Base-by-base conservation (phyloP, 163 green algal species). In the Smithsoniella earleae region DNA sequence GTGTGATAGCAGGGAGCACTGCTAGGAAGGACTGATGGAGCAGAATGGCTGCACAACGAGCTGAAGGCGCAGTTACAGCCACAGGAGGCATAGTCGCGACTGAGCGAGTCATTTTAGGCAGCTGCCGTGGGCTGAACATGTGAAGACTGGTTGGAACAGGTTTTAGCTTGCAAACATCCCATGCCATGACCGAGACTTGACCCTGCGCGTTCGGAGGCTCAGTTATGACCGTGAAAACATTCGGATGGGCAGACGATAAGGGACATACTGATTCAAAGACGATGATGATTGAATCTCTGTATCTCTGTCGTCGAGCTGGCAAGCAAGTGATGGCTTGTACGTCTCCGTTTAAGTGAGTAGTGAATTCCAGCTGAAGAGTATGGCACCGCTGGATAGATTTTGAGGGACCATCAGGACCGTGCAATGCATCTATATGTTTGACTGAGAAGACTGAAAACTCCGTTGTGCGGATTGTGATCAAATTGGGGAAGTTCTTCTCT, bases 81-180 rank as follows among this genome's bases (percentile, higher is more conserved):
- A 69, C 58, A 40, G 58, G 58, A 8, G 58, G 58, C 58, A 33
- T 38, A 18, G 34, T 16, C 6, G 25, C 58, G 8, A 69, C 43
- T n/a, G n/a, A 45, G 18, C 34, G 38, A 34, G 6, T 69, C 8
- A 30, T 37, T 30, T 43, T 69, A 34, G 58, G 58, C 3, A 69
- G 58, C 58, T 69, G 58, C 0, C 16, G 58, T 5, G 34, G 18
- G 16, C 34, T 69, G 58, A 69, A 69, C 58, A 69, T 69, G 58
- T 69, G 58, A 37, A 69, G 58, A 31, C 58, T 69, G 3, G 58
- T 69, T 30, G 58, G 58, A n/a, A 69, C 58, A 33, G 58, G 58
- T 30, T 33, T 43, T 18, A 43, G 58, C 58, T 43, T 69, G 27
- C 34, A 45, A 0, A 69, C 58, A 31, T 69, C 58, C 58, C 58